Evolutionary conservation across 208 protist species (phyloP), one percentile per base, ranked within the genome.

Genomic region (Crithidia expoeki): DNA sequence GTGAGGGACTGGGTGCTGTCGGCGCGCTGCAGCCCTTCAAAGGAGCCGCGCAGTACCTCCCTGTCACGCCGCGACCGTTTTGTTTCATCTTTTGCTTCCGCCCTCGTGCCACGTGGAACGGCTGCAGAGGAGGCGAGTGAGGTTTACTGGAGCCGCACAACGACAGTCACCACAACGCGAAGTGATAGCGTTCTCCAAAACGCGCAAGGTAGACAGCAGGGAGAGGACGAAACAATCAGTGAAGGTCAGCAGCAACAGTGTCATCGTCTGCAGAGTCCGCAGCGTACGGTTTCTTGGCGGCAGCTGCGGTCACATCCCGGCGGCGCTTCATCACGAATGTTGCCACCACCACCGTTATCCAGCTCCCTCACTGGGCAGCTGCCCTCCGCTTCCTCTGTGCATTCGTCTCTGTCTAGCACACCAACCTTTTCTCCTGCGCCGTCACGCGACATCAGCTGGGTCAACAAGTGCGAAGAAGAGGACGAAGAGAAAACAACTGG

Each of bases 31-130:
- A 76, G 75, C 58, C 68, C 79, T 11, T 51, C 79, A 10, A 77
- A 80, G 47, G 50, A 80, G 46, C 68, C 79, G 10, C 84, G 80
- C 74, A 86, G 84, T 51, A 42, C 46, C 11, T 77, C 74, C 27
- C 10, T 67, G 25, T 84, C 84, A 4, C 71, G 77, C 12, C 68
- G 80, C 23, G 84, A 86, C 42, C 66, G 72, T 49, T 72, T 86
- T 25, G 78, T 73, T 14, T 40, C 44, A 1, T 76, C 69, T 32
- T 75, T 65, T 30, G 72, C 74, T 25, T 72, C 68, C 11, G 34
- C 68, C 3, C 61, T 74, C 3, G 72, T 77, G 36, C 72, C 72
- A 5, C 64, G 42, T 12, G 57, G 60, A 17, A n/a, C 42, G 14
- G 60, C n/a, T 51, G 60, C 38, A 17, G 50, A 49, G 30, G 50